Conservation (phyloP, 305 asterid genomes). For the Striga hermonthica region DNA sequence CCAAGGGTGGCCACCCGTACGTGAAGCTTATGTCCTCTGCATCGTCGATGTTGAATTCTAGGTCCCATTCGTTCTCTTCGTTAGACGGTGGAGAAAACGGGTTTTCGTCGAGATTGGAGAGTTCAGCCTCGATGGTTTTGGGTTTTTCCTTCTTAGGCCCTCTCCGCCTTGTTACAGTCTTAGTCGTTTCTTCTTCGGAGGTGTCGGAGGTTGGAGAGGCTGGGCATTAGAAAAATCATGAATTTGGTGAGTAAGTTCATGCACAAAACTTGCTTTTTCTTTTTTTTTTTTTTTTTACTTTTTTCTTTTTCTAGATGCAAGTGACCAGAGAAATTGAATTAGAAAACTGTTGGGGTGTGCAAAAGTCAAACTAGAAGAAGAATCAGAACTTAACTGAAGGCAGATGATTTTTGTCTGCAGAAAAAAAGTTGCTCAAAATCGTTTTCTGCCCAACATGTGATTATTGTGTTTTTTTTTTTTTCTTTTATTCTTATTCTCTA, state of each 20-base stretch:
- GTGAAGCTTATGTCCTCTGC: slow-evolving; percentile 88
- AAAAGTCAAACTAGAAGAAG: not conserved
- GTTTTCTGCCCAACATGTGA: too few relatives aligned
- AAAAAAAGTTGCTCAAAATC: too few relatives aligned
- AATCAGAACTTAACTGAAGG: too few relatives aligned
- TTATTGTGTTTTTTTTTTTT: too few relatives aligned
- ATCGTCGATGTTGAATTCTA: slow-evolving; percentile 54
- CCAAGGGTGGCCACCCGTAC: slow-evolving; percentile 92
- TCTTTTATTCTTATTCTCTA: too few relatives aligned
- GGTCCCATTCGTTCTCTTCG: slow-evolving; percentile 52
- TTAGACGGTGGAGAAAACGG: slow-evolving; percentile 35
- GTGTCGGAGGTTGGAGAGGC: slow-evolving; percentile 44
- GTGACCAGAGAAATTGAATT: too few relatives aligned
- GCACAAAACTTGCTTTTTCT: too few relatives aligned
- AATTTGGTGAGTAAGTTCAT: too few relatives aligned
- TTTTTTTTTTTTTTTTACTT: too few relatives aligned
- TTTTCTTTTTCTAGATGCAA: too few relatives aligned
- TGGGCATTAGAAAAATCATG: slow-evolving; percentile 43
- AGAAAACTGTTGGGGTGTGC: not conserved
- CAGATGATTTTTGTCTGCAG: too few relatives aligned
- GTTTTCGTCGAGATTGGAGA: slow-evolving; percentile 50
- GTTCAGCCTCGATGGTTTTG: slow-evolving; percentile 41
- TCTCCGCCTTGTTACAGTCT: slow-evolving; percentile 47
- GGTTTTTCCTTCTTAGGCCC: slow-evolving; percentile 63
- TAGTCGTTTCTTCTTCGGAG: slow-evolving; percentile 45